These are phyloP conservation scores for Carex littledalei DNA, from an alignment of 176 grass and related monocot species.

Conservation along the genomic window DNA sequence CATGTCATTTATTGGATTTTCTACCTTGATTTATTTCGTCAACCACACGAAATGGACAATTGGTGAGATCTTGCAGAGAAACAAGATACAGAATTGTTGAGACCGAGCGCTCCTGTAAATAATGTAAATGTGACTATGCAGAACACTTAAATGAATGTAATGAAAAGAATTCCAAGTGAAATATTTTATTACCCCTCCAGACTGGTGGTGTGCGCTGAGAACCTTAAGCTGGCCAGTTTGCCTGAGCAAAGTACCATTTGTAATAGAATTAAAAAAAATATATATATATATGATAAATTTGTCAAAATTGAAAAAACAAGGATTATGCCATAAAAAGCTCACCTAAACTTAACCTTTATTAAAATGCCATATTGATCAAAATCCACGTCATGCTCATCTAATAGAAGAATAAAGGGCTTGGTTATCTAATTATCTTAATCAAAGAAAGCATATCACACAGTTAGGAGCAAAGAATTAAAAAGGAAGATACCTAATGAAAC, in stretches of 20 bases:
- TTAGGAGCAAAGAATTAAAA: constrained; percentile 1
- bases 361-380: constrained; percentile 86
- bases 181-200: constrained; percentile 74
- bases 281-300: neutral
- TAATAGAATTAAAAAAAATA: neutral
- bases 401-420: constrained; percentile 19
- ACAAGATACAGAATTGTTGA: constrained; percentile 96
- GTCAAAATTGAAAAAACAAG: neutral
- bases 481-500: constrained; percentile 63
- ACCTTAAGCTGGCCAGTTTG: constrained; percentile 92
- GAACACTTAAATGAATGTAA: constrained; percentile 2
- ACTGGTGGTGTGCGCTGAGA: constrained; percentile 89
- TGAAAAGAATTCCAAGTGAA: neutral
- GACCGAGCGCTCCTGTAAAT: constrained; percentile 77
- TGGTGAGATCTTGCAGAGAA: constrained; percentile 95
- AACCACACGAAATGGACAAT: constrained; percentile 85
- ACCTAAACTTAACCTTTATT: constrained; percentile 98
- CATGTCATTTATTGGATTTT: neutral
- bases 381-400: constrained; percentile 86
- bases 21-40: constrained; percentile 98
- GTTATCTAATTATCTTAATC: constrained; percentile 3
- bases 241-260: constrained; percentile 40
- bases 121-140: constrained; percentile 6
- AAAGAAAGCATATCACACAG: neutral
- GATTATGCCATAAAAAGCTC: constrained; percentile 26